Conservation (phyloP, 2,329 filamentous ascomycete genomes). For the Phialophora verrucosa region DNA sequence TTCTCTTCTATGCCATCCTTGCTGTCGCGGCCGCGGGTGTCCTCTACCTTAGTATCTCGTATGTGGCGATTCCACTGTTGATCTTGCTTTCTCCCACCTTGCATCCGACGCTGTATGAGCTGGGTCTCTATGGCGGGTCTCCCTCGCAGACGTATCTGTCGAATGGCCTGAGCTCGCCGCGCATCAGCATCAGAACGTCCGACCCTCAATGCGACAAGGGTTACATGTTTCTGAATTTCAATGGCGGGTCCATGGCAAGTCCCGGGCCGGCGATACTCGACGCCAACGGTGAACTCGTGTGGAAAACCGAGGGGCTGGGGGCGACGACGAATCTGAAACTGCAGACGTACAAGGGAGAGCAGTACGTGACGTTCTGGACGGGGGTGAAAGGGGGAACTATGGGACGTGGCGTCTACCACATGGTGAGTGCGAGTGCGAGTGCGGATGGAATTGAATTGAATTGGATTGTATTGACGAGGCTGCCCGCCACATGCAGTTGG, state of each 20-base stretch:
- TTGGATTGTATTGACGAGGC: background rate
- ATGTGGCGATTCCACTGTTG: slow-evolving; percentile 22
- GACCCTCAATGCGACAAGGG: slow-evolving; percentile 47
- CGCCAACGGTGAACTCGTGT: slow-evolving; percentile 52
- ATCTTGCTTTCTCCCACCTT: slow-evolving; percentile 27
- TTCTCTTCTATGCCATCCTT: slow-evolving; percentile 10
- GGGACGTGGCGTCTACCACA: slow-evolving; percentile 55
- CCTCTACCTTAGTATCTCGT: slow-evolving; percentile 19
- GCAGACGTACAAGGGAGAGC: slow-evolving; percentile 51
- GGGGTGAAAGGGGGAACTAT: slow-evolving; percentile 56
- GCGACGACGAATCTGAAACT: slow-evolving; percentile 55
- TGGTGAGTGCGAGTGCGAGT: slow-evolving; percentile 45
- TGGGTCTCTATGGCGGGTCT: slow-evolving; percentile 30
- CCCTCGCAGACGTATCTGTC: slow-evolving; percentile 30
- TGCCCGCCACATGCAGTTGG: slow-evolving; percentile 20
- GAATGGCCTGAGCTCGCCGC: slow-evolving; percentile 25
- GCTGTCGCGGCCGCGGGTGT: slow-evolving; percentile 4
- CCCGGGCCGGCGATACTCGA: slow-evolving; percentile 55
- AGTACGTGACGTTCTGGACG: slow-evolving; percentile 58
- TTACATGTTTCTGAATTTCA: slow-evolving; percentile 51
- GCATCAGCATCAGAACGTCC: slow-evolving; percentile 39
- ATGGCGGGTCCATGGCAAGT: slow-evolving; percentile 43
- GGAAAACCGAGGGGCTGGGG: slow-evolving; percentile 48
- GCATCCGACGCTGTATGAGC: slow-evolving; percentile 28
- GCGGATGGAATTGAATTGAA: background rate